Percentiles rank a stretch among this genome's conserved stretches.
phyloP scores from a whole-genome alignment of 495 filamentous ascomycete species.

The Podospora pseudoanserina region DNA sequence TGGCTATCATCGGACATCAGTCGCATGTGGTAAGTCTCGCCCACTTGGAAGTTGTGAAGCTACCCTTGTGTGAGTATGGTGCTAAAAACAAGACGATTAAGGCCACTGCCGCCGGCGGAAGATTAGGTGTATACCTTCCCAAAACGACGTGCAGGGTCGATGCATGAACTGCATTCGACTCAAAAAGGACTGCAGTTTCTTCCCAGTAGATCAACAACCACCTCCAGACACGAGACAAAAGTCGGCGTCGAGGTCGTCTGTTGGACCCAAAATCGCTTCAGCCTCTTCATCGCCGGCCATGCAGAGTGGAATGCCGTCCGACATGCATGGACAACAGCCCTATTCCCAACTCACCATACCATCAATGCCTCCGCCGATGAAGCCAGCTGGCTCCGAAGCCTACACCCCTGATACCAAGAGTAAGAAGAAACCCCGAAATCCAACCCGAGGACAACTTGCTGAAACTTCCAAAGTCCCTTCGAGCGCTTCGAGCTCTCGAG shows the following conservation, averaged over 20 bases:
- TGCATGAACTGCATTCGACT: constrained; percentile 95
- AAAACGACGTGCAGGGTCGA: constrained; percentile 74
- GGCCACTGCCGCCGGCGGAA: constrained; percentile 94
- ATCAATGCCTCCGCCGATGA: constrained; percentile 48
- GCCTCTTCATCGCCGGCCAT: constrained; percentile 50
- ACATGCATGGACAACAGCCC: constrained; percentile 39
- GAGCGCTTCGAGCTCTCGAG: constrained; percentile 30
- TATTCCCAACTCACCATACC: constrained; percentile 49
- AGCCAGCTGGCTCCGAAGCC: constrained; percentile 35
- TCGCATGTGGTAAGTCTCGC: constrained; percentile 85
- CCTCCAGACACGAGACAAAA: constrained; percentile 43
- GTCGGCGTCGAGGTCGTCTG: constrained; percentile 36
- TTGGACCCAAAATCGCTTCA: constrained; percentile 42
- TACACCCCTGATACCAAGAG: constrained; percentile 39
- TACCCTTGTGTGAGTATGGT: background rate
- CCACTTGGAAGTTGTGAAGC: constrained; percentile 6
- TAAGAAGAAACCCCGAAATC: constrained; percentile 30
- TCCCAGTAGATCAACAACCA: constrained; percentile 82
- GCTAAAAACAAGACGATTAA: constrained; percentile 35
- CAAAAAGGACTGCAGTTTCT: constrained; percentile 95
- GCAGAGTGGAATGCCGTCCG: constrained; percentile 40
- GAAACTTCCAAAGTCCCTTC: constrained; percentile 36
- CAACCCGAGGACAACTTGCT: constrained; percentile 20
- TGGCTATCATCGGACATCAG: constrained; percentile 94
- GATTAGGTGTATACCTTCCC: constrained; percentile 82